These are phyloP conservation scores for Nadsonia commutata DNA, from an alignment of 1,139 yeast species.

Conservation along the genomic window DNA sequence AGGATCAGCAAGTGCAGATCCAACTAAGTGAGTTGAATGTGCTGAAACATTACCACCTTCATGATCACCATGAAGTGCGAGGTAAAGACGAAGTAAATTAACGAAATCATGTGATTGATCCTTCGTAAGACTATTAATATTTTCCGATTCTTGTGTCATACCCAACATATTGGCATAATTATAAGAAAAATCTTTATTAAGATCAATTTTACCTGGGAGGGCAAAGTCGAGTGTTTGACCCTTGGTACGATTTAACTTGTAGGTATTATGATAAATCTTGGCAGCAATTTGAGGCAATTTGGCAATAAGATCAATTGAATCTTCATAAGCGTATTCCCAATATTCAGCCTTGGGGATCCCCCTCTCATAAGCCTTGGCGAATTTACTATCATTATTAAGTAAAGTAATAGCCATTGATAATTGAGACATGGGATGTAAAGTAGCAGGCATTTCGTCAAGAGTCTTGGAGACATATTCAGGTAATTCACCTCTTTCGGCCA, in stretches of 20 bases:
- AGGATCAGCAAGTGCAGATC: constrained; percentile 90
- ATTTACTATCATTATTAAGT: constrained; percentile 76
- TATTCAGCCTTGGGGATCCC: constrained; percentile 80
- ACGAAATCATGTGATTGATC: constrained; percentile 30
- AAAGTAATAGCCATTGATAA: constrained; percentile 87
- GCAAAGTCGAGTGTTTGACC: constrained; percentile 19
- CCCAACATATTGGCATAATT: constrained; percentile 80
- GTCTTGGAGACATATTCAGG: constrained; percentile 79
- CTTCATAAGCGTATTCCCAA: constrained; percentile 91
- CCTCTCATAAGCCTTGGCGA: constrained; percentile 80
- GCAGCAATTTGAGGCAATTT: constrained; percentile 89
- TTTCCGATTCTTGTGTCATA: constrained; percentile 57
- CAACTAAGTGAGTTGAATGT: constrained; percentile 93
- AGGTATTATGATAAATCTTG: constrained; percentile 81
- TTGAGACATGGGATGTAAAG: constrained; percentile 96
- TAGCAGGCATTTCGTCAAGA: constrained; percentile 69
- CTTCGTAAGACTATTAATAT: background rate
- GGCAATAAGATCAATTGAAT: constrained; percentile 75
- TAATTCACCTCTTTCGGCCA: constrained; percentile 68
- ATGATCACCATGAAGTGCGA: constrained; percentile 93
- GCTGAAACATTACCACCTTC: constrained; percentile 99
- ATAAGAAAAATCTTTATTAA: constrained; percentile 77
- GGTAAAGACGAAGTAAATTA: constrained; percentile 83
- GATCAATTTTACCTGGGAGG: constrained; percentile 50
- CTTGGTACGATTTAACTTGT: constrained; percentile 49